Evolutionary conservation across 306 rosid genomes (phyloP).

Genomic region (Senna tora): DNA sequence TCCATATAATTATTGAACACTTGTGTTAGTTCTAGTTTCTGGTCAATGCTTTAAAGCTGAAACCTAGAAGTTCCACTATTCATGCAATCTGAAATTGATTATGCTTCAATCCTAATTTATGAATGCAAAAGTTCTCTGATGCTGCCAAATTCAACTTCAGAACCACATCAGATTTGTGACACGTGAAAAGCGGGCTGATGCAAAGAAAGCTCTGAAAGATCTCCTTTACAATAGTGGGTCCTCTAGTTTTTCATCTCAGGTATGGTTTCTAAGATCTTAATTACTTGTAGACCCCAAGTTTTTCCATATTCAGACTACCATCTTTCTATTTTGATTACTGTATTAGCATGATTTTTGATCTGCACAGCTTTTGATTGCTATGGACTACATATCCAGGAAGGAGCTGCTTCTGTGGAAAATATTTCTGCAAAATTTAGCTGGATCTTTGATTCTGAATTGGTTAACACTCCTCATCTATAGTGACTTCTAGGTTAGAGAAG

Average conservation of each 20-base stretch:
- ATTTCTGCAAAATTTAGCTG: conserved; percentile 2
- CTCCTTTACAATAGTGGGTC: conserved; percentile 70
- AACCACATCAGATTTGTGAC: conserved; percentile 58
- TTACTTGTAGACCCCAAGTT: conserved; percentile 17
- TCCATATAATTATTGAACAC: conserved; percentile 11
- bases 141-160: conserved; percentile 52
- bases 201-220: conserved; percentile 83
- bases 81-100: background rate
- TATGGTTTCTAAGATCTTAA: conserved; percentile 35
- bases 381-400: background rate
- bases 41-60: background rate
- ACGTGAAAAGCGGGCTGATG: conserved; percentile 83
- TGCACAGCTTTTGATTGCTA: conserved; percentile 6
- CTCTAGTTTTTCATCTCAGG: conserved; percentile 54
- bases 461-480: conserved; percentile 6
- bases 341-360: background rate
- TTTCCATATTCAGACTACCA: conserved; percentile 24
- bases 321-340: conserved; percentile 25
- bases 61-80: too few species aligned
- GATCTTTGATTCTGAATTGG: conserved; percentile 15
- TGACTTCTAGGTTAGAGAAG: conserved; percentile 13
- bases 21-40: background rate
- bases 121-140: conserved; percentile 24
- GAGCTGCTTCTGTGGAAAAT: conserved; percentile 1
- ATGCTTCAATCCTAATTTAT: background rate